Evolutionary conservation across 257 asterid genomes (phyloP).

Genomic region (Paraleonurus japonicus): DNA sequence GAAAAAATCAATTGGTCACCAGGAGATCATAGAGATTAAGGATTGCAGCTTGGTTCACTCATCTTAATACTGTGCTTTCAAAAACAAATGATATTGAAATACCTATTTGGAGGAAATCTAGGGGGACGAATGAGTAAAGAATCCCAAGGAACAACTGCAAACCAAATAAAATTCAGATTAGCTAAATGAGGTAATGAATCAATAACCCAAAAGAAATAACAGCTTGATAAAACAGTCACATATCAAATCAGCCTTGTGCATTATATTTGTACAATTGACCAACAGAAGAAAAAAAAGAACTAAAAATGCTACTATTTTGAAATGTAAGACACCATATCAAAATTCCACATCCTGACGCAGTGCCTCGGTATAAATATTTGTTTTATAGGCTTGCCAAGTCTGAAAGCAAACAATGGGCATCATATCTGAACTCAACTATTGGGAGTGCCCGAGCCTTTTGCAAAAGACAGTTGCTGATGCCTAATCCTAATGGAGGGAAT

Average conservation of each 20-base stretch:
- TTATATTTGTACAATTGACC: background rate
- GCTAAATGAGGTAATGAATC: slow-evolving; percentile 11
- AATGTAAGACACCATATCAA: background rate
- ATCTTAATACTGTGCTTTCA: background rate
- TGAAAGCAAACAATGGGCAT: background rate
- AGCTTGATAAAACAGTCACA: background rate
- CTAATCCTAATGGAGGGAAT: background rate
- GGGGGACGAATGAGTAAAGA: slow-evolving; percentile 60
- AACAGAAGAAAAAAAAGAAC: background rate
- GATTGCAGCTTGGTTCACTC: background rate
- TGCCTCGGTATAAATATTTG: background rate
- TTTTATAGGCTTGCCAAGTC: background rate
- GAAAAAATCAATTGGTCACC: background rate
- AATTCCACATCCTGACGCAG: background rate
- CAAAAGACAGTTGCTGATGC: background rate
- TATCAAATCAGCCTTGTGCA: background rate
- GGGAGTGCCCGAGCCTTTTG: background rate
- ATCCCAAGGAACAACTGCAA: slow-evolving; percentile 67
- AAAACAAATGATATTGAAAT: slow-evolving; percentile 16
- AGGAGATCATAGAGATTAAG: background rate
- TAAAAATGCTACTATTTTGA: no score
- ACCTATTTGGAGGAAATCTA: slow-evolving; percentile 73
- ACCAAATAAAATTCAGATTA: slow-evolving; percentile 14
- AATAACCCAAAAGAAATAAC: background rate
- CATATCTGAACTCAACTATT: background rate